Evolutionary conservation across 2,329 filamentous ascomycete species (phyloP).

Genomic region (Celoporthe dispersa): DNA sequence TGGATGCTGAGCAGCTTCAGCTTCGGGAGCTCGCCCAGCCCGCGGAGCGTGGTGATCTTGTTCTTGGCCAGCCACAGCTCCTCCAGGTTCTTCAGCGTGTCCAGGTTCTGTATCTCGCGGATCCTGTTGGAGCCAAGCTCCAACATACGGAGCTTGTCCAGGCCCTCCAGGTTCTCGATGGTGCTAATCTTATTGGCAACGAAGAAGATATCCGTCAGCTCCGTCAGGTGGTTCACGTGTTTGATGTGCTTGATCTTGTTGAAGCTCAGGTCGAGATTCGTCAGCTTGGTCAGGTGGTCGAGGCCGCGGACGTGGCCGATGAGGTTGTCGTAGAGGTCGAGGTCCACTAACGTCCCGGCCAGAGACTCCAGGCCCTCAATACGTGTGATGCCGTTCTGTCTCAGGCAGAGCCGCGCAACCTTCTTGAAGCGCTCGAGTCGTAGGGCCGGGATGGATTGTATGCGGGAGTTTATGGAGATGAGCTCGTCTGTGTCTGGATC

Average conservation of each 20-base stretch:
- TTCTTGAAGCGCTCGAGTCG: constrained; percentile 83
- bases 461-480: constrained; percentile 84
- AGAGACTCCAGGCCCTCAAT: constrained; percentile 75
- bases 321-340: constrained; percentile 96
- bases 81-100: constrained; percentile 76
- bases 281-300: constrained; percentile 76
- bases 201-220: constrained; percentile 85
- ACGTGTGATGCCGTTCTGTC: constrained; percentile 85
- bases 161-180: constrained; percentile 81
- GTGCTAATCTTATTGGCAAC: constrained; percentile 91
- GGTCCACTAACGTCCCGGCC: constrained; percentile 72
- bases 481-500: constrained; percentile 73
- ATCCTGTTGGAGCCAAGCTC: constrained; percentile 94
- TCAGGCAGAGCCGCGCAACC: constrained; percentile 79
- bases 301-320: constrained; percentile 86
- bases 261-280: constrained; percentile 87
- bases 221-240: constrained; percentile 75
- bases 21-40: constrained; percentile 74
- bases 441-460: constrained; percentile 77
- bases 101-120: constrained; percentile 83
- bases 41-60: constrained; percentile 84
- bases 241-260: constrained; percentile 99
- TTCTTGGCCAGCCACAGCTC: constrained; percentile 96
- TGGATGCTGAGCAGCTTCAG: constrained; percentile 91
- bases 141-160: constrained; percentile 77